A percentile compares a stretch with the other conserved stretches of the same genome.
phyloP scores from a whole-genome alignment of 208 protist species.

The Trichomonas gallinae region DNA sequence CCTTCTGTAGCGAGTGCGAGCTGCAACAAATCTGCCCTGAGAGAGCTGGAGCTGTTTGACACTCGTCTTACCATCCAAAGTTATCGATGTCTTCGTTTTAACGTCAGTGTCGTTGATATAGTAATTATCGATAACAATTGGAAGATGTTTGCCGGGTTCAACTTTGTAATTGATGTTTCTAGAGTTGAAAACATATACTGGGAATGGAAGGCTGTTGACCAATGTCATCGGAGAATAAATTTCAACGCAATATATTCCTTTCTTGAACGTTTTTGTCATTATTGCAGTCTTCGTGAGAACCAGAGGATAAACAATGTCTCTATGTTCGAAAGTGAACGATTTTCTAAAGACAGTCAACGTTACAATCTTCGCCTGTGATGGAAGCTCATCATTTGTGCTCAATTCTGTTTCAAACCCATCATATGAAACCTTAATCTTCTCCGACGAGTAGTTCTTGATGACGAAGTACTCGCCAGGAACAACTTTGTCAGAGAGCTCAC shows the following conservation, averaged over 20 bases:
- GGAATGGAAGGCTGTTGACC: not conserved
- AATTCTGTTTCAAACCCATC: too few relatives aligned
- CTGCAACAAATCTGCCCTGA: not conserved
- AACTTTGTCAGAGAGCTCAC: not conserved
- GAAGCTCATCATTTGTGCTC: too few relatives aligned
- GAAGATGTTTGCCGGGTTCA: not conserved
- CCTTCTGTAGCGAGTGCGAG: not conserved
- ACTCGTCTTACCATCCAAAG: not conserved
- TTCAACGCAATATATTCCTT: not conserved
- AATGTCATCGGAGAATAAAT: not conserved
- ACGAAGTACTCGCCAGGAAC: not conserved
- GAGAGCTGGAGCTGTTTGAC: not conserved
- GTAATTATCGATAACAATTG: not conserved
- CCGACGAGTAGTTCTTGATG: not conserved
- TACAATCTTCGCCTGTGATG: too few relatives aligned
- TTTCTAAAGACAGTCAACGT: not conserved
- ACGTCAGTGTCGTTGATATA: not conserved
- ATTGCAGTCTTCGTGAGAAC: not conserved
- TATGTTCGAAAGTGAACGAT: not conserved
- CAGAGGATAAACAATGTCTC: not conserved
- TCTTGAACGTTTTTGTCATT: not conserved
- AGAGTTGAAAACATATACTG: not conserved
- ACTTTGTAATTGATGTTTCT: not conserved
- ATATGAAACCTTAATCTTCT: not conserved
- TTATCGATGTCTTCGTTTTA: not conserved